Evolutionary conservation across 192 early-diverging fungal genomes (phyloP).

Genomic region (Oehlia diaphana): DNA sequence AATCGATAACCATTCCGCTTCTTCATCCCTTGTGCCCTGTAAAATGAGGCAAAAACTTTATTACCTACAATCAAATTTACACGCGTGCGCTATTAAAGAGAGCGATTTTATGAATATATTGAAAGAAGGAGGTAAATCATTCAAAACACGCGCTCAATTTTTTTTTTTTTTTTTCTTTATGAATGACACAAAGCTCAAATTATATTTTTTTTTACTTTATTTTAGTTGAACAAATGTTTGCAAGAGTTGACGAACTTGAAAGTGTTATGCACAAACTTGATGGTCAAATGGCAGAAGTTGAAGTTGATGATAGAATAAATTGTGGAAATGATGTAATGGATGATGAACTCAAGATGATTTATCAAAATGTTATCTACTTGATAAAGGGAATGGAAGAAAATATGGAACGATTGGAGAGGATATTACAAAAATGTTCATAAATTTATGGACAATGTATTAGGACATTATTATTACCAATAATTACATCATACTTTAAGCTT

Average conservation of each 20-base stretch:
- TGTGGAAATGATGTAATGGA: neutral
- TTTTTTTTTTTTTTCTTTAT: neutral
- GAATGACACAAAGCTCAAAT: neutral
- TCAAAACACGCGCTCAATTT: neutral
- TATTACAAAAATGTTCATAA: neutral
- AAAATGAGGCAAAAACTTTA: conserved; percentile 1
- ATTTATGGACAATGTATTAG: no score
- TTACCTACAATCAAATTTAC: neutral
- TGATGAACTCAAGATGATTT: neutral
- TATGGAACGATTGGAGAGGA: neutral
- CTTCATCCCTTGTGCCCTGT: neutral
- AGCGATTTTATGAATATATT: neutral
- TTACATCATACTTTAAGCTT: no score
- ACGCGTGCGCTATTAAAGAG: neutral
- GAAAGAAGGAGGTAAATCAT: neutral
- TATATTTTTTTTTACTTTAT: neutral
- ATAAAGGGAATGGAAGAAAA: conserved; percentile 6
- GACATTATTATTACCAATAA: no score
- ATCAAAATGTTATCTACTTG: neutral
- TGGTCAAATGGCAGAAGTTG: neutral
- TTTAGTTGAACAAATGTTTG: conserved; percentile 3
- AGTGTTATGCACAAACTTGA: conserved; percentile 1
- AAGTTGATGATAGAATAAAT: neutral
- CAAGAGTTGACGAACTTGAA: neutral
- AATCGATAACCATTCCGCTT: neutral